phyloP scores from a whole-genome alignment of 306 rosid genomes.

The Elaeagnus macrophylla region DNA sequence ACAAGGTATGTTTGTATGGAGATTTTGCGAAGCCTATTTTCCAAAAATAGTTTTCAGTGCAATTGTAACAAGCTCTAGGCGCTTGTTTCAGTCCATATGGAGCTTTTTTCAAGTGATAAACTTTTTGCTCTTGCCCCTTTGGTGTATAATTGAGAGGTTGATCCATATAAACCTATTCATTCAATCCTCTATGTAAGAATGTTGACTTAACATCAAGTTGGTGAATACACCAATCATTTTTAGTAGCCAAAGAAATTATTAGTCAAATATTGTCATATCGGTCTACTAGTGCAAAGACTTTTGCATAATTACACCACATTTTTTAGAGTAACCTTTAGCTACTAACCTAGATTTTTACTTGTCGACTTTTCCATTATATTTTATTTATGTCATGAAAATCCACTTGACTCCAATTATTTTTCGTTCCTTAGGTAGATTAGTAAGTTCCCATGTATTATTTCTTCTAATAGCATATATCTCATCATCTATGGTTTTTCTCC shows the following conservation, averaged over 20 bases:
- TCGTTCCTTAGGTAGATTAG: not conserved
- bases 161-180: not conserved
- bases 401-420: not conserved
- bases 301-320: not conserved
- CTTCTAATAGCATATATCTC: not conserved
- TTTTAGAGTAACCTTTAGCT: not conserved
- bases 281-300: too few relatives aligned
- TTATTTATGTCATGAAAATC: too few relatives aligned
- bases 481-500: not conserved
- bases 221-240: not conserved
- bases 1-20: slow-evolving; percentile 4
- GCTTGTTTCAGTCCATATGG: slow-evolving; percentile 7
- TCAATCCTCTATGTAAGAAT: slow-evolving; percentile 2
- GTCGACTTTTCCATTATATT: too few relatives aligned
- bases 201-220: not conserved
- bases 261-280: not conserved
- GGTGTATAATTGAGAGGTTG: not conserved
- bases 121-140: not conserved
- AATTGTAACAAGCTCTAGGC: not conserved
- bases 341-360: not conserved
- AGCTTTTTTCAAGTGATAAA: not conserved
- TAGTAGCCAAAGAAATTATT: not conserved
- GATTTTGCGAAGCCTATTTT: not conserved
- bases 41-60: not conserved
- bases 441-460: not conserved